phyloP scores from a whole-genome alignment of 2,329 filamentous ascomycete genomes.

The Venturia pyrina region DNA sequence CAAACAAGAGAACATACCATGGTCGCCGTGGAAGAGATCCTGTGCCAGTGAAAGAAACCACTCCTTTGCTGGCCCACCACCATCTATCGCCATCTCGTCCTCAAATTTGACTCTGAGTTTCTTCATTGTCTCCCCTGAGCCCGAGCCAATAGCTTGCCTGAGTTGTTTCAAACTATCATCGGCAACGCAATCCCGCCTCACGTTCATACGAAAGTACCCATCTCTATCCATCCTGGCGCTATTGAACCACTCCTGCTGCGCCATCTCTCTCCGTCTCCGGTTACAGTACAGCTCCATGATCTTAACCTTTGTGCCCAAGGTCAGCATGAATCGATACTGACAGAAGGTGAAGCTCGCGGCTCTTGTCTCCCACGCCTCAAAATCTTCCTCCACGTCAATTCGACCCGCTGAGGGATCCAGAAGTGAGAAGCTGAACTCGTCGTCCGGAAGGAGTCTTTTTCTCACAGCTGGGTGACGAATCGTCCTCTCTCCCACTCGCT shows the following conservation, averaged over 20 bases:
- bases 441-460: slow-evolving; percentile 65
- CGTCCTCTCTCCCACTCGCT: slow-evolving; percentile 32
- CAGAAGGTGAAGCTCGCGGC: slow-evolving; percentile 74
- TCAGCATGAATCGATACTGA: slow-evolving; percentile 84
- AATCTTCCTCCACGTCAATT: slow-evolving; percentile 72
- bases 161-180: slow-evolving; percentile 81
- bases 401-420: slow-evolving; percentile 54
- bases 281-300: slow-evolving; percentile 82
- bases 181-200: slow-evolving; percentile 75
- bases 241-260: slow-evolving; percentile 62
- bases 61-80: slow-evolving; percentile 81
- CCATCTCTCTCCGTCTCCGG: slow-evolving; percentile 81
- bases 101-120: slow-evolving; percentile 74
- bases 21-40: slow-evolving; percentile 83
- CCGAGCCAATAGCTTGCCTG: slow-evolving; percentile 71
- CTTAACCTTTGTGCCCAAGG: slow-evolving; percentile 84
- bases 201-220: slow-evolving; percentile 69
- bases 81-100: slow-evolving; percentile 86
- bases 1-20: slow-evolving; percentile 49
- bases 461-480: slow-evolving; percentile 22
- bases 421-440: slow-evolving; percentile 78
- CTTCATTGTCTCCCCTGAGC: slow-evolving; percentile 82
- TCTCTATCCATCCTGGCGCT: slow-evolving; percentile 71
- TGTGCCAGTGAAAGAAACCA: slow-evolving; percentile 85
- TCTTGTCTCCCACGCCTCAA: slow-evolving; percentile 75